Percentiles rank a stretch among this genome's conserved stretches.
Evolutionary conservation across 495 filamentous ascomycete species (phyloP).

Genomic region (Massariosphaeria phaeospora): DNA sequence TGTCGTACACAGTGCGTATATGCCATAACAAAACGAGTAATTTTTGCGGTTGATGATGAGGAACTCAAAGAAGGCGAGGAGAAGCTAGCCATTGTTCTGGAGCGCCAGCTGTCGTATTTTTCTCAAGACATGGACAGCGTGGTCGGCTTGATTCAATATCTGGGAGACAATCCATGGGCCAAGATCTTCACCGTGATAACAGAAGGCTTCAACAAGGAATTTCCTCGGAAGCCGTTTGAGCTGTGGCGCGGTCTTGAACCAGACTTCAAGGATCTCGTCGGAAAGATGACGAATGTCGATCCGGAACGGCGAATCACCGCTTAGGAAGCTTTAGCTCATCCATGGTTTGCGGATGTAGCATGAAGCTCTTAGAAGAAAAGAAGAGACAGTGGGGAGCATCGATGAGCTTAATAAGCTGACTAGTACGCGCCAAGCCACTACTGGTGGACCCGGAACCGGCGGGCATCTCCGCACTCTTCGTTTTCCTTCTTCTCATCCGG

Average conservation of each 20-base stretch:
- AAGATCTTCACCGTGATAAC: conserved; percentile 5
- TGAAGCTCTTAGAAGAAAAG: too few relatives aligned
- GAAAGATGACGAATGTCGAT: conserved; percentile 14
- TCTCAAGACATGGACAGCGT: conserved; percentile 17
- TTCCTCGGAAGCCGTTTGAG: not conserved
- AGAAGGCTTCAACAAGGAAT: conserved; percentile 18
- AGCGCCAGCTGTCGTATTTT: conserved; percentile 27
- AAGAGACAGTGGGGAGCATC: too few relatives aligned
- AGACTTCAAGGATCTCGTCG: conserved; percentile 9
- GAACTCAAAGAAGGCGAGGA: conserved; percentile 26
- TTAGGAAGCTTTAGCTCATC: too few relatives aligned
- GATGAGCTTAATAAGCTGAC: too few relatives aligned
- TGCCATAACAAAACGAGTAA: conserved; percentile 25
- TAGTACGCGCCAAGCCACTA: too few relatives aligned
- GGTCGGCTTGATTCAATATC: conserved; percentile 16
- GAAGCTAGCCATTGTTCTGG: conserved; percentile 15
- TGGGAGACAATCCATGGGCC: conserved; percentile 15
- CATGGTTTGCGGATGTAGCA: too few relatives aligned
- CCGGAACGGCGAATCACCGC: too few relatives aligned
- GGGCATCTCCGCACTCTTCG: too few relatives aligned
- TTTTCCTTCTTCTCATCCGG: not conserved
- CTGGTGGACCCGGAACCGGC: too few relatives aligned
- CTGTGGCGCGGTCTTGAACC: conserved; percentile 1
- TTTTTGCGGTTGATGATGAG: conserved; percentile 22
- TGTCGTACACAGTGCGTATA: conserved; percentile 23